Conservation (phyloP, 352 stramenopile species). For the Pythium sp. region DNA sequence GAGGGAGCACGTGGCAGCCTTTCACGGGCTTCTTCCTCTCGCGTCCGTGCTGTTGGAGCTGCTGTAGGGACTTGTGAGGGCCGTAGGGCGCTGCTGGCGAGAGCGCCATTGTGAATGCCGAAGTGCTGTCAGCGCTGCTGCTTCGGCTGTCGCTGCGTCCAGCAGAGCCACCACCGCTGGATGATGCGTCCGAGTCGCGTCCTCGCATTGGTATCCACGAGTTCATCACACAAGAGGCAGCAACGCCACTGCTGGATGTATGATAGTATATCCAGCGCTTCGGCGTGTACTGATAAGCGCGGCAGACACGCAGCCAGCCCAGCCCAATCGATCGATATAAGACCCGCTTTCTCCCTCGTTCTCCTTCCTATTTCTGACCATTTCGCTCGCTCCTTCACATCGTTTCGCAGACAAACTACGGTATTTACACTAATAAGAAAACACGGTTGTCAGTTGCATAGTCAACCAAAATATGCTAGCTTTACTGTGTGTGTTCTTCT, state of each 20-base stretch:
- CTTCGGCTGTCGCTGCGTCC: not conserved
- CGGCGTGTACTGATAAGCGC: not conserved
- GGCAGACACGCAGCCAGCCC: not conserved
- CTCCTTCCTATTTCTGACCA: not conserved
- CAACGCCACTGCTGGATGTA: not conserved
- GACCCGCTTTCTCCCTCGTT: not conserved
- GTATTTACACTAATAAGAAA: no score
- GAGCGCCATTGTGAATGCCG: conserved; percentile 7
- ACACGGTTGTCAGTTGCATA: not conserved
- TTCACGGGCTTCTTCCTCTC: conserved; percentile 30
- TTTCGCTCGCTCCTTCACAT: not conserved
- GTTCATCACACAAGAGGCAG: not conserved
- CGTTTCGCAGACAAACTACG: conserved; percentile 2
- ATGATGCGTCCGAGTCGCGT: conserved; percentile 6
- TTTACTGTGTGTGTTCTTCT: not conserved
- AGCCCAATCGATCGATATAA: not conserved
- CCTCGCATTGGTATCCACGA: conserved; percentile 9
- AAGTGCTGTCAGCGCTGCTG: not conserved
- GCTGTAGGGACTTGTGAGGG: not conserved
- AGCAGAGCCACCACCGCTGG: not conserved
- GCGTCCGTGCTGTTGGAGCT: conserved; percentile 16
- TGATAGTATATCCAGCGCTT: not conserved
- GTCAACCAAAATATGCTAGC: not conserved
- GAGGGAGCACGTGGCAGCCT: conserved; percentile 42
- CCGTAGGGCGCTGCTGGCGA: not conserved